Evolutionary conservation across 257 asterid species (phyloP).

Genomic region (Cordia subcordata): DNA sequence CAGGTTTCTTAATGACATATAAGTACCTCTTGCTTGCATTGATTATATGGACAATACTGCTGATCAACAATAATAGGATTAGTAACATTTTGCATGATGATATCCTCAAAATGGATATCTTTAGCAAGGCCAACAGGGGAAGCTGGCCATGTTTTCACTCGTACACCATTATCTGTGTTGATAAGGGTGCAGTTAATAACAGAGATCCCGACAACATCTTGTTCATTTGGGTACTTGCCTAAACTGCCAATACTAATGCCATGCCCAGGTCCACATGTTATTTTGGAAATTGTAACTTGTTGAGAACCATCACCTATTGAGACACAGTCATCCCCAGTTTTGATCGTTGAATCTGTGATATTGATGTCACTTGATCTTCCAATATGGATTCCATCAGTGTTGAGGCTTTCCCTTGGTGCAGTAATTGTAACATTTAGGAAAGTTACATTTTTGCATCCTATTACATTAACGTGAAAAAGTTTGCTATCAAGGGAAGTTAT

Average conservation of each 20-base stretch:
- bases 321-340: too few species aligned
- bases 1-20: too few species aligned
- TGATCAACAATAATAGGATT: conserved; percentile 24
- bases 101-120: conserved; percentile 20
- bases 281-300: background rate
- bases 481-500: conserved; percentile 28
- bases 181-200: conserved; percentile 12
- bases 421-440: conserved; percentile 10
- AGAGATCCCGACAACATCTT: conserved; percentile 14
- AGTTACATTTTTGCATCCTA: conserved; percentile 27
- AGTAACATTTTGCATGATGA: too few species aligned
- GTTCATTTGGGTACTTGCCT: conserved; percentile 10
- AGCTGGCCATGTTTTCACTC: conserved; percentile 23
- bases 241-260: too few species aligned
- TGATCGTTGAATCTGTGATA: conserved; percentile 18
- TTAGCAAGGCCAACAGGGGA: background rate
- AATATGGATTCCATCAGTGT: conserved; percentile 47
- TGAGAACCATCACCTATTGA: conserved; percentile 16
- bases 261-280: conserved; percentile 28
- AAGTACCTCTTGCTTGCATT: conserved; percentile 6
- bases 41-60: conserved; percentile 16
- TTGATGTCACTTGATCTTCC: conserved; percentile 20
- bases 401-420: conserved; percentile 34
- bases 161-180: conserved; percentile 16
- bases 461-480: conserved; percentile 32